Evolutionary conservation across 176 grass and related monocot genomes (phyloP).

Genomic region (Carex parvula): DNA sequence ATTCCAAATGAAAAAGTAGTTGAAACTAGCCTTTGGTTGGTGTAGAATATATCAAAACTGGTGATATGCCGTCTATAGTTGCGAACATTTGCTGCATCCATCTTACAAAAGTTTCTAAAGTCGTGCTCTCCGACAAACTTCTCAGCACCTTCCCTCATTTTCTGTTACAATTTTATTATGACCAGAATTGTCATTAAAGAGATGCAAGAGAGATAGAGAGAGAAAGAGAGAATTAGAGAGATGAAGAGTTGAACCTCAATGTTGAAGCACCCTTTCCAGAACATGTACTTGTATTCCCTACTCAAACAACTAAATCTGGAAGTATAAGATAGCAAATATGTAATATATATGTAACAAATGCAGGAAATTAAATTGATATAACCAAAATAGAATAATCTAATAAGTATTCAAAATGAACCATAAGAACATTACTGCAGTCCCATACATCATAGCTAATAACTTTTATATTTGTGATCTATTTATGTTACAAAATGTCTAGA

Average conservation of each 20-base stretch:
- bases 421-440: not conserved
- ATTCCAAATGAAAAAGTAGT: slow-evolving; percentile 9
- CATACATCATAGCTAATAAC: not conserved
- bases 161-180: slow-evolving; percentile 38
- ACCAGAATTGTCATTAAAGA: not conserved
- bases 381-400: not conserved
- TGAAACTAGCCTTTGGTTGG: slow-evolving; percentile 52
- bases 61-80: slow-evolving; percentile 75
- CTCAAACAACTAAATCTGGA: slow-evolving; percentile 88
- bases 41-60: slow-evolving; percentile 70
- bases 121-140: slow-evolving; percentile 87
- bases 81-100: slow-evolving; percentile 91
- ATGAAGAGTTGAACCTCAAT: slow-evolving; percentile 42
- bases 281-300: slow-evolving; percentile 87
- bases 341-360: not conserved
- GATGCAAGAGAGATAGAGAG: not conserved
- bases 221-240: slow-evolving; percentile 23
- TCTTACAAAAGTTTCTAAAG: slow-evolving; percentile 98
- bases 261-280: slow-evolving; percentile 77
- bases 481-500: not conserved
- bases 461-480: not conserved
- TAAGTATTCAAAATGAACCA: not conserved
- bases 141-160: slow-evolving; percentile 72
- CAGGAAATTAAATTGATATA: slow-evolving; percentile 7
- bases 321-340: slow-evolving; percentile 16